Conservation (phyloP, 2,329 filamentous ascomycete species). For the Microcyclosporella mali region DNA sequence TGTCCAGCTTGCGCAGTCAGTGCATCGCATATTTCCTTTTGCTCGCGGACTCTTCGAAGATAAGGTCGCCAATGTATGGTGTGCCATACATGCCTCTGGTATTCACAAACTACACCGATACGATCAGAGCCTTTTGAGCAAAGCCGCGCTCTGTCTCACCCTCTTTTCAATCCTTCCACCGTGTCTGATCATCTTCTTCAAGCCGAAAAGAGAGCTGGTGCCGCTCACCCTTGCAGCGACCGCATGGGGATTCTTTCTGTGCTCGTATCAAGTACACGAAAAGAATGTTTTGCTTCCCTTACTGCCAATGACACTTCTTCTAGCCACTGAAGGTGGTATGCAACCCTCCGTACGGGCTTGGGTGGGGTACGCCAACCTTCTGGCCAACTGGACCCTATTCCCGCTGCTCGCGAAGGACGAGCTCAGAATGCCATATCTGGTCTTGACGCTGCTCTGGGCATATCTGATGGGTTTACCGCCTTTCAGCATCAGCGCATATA, state of each 20-base stretch:
- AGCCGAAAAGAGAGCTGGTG: constrained; percentile 68
- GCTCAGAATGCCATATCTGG: constrained; percentile 73
- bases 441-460: constrained; percentile 81
- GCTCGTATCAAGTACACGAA: constrained; percentile 96
- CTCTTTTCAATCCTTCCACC: constrained; percentile 70
- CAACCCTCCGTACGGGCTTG: constrained; percentile 72
- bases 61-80: constrained; percentile 99
- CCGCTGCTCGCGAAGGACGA: constrained; percentile 82
- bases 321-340: constrained; percentile 72
- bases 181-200: constrained; percentile 71
- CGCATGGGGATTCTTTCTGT: constrained; percentile 95
- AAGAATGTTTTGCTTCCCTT: constrained; percentile 92
- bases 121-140: constrained; percentile 65
- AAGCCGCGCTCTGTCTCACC: constrained; percentile 67
- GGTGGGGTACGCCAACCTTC: constrained; percentile 91
- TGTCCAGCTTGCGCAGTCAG: constrained; percentile 72
- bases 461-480: constrained; percentile 86
- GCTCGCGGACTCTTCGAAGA: constrained; percentile 94
- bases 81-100: constrained; percentile 67
- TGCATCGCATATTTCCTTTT: constrained; percentile 94
- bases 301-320: constrained; percentile 83
- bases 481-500: constrained; percentile 62
- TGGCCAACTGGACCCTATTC: constrained; percentile 90
- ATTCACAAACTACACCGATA: constrained; percentile 79
- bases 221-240: constrained; percentile 75